phyloP scores from a whole-genome alignment of 305 asterid species.

The Fraxinus angustifolia region DNA sequence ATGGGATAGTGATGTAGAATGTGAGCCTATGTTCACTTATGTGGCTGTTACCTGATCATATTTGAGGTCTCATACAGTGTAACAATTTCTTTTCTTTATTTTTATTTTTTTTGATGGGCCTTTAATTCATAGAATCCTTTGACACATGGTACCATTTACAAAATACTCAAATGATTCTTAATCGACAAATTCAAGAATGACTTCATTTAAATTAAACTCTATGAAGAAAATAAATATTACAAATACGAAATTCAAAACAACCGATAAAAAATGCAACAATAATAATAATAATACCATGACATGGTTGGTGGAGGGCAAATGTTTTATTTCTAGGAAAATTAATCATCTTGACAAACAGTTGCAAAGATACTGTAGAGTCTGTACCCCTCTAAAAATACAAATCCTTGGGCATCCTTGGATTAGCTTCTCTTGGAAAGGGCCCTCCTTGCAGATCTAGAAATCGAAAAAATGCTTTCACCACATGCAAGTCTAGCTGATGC shows the following conservation, averaged over 20 bases:
- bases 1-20: too few relatives aligned
- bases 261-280: neutral
- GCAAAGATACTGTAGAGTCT: neutral
- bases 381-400: constrained; percentile 18
- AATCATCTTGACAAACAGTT: constrained; percentile 14
- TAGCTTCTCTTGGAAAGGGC: constrained; percentile 10
- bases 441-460: constrained; percentile 8
- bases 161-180: neutral
- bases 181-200: neutral
- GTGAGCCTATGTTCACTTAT: neutral
- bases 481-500: neutral
- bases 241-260: constrained; percentile 1
- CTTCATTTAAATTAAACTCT: neutral
- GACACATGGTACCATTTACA: neutral
- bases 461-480: neutral
- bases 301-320: constrained; percentile 14
- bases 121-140: neutral
- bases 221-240: constrained; percentile 8
- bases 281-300: too few relatives aligned
- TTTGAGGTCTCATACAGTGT: neutral
- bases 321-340: constrained; percentile 8
- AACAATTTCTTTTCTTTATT: too few relatives aligned
- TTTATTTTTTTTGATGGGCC: neutral
- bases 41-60: neutral
- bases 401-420: constrained; percentile 15